Conservation (phyloP, 805 yeast species). For the Crinitomyces ghanaensis region DNA sequence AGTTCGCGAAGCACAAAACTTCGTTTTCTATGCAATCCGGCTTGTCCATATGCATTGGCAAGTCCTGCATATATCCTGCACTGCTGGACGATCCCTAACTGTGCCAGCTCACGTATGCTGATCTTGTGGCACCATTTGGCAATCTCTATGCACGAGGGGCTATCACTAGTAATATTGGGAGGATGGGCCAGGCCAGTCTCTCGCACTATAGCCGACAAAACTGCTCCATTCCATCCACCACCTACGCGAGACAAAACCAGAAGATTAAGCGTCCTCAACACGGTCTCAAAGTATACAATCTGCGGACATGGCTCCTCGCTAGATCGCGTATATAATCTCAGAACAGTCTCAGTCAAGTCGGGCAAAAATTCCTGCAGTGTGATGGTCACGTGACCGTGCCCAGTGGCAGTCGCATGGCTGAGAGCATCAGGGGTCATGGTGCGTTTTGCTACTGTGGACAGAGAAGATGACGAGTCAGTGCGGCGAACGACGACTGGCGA, state of each 20-base stretch:
- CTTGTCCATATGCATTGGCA: constrained; percentile 49
- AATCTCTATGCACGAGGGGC: constrained; percentile 32
- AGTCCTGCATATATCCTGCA: constrained; percentile 53
- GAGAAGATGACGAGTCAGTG: no score
- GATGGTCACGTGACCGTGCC: constrained; percentile 12
- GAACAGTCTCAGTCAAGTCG: constrained; percentile 23
- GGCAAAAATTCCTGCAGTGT: constrained; percentile 17
- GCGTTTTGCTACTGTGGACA: constrained; percentile 5
- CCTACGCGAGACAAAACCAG: constrained; percentile 42
- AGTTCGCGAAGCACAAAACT: constrained; percentile 60
- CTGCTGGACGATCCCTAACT: constrained; percentile 41
- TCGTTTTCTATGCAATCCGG: constrained; percentile 55
- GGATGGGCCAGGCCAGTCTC: constrained; percentile 22
- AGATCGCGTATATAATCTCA: constrained; percentile 33
- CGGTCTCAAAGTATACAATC: constrained; percentile 60
- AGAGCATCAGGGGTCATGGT: constrained; percentile 1
- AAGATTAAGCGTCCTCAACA: constrained; percentile 51
- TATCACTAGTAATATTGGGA: constrained; percentile 14
- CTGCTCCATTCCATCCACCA: constrained; percentile 34
- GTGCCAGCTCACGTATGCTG: constrained; percentile 34
- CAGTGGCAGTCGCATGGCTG: neutral
- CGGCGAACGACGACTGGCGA: no score
- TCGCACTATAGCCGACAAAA: constrained; percentile 37
- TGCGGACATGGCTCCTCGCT: constrained; percentile 75
- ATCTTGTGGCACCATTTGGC: constrained; percentile 37